Percentiles rank a stretch among this genome's conserved stretches.
phyloP scores from a whole-genome alignment of 768 basidiomycete species.

The Fomitopsis serialis region DNA sequence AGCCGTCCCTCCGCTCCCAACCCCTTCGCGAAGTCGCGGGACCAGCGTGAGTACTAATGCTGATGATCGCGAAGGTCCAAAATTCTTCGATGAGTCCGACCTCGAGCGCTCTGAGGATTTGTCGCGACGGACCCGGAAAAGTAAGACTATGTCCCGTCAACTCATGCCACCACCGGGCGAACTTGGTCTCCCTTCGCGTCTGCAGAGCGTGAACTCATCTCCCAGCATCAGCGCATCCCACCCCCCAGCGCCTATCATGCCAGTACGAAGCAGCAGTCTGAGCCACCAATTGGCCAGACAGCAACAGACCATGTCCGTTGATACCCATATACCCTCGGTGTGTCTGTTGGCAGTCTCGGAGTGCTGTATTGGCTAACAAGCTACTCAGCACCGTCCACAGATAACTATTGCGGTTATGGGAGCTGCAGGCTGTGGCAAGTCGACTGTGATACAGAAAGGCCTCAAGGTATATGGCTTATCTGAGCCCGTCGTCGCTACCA shows the following conservation, averaged over 20 bases:
- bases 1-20: conserved; percentile 22
- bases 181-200: conserved; percentile 25
- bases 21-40: conserved; percentile 44
- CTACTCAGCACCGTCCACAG: conserved; percentile 14
- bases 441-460: conserved; percentile 73
- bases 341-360: background rate
- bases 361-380: background rate
- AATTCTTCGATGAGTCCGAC: conserved; percentile 21
- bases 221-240: conserved; percentile 13
- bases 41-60: conserved; percentile 47
- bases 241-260: conserved; percentile 16
- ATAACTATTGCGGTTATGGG: conserved; percentile 79
- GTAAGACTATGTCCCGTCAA: conserved; percentile 22
- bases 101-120: conserved; percentile 21
- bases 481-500: conserved; percentile 17
- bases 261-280: conserved; percentile 21
- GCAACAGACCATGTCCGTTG: conserved; percentile 16
- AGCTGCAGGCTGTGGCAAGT: conserved; percentile 76
- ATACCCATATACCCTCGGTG: conserved; percentile 23
- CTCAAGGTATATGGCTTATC: conserved; percentile 54
- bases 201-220: conserved; percentile 18
- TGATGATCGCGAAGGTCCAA: conserved; percentile 27
- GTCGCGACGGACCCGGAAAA: conserved; percentile 16
- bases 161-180: conserved; percentile 21
- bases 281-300: conserved; percentile 16